Percentiles rank a stretch among this genome's conserved stretches.
These are phyloP conservation scores for Fomitopsis pinicola DNA, from an alignment of 1,284 basidiomycete genomes.

Conservation along the genomic window DNA sequence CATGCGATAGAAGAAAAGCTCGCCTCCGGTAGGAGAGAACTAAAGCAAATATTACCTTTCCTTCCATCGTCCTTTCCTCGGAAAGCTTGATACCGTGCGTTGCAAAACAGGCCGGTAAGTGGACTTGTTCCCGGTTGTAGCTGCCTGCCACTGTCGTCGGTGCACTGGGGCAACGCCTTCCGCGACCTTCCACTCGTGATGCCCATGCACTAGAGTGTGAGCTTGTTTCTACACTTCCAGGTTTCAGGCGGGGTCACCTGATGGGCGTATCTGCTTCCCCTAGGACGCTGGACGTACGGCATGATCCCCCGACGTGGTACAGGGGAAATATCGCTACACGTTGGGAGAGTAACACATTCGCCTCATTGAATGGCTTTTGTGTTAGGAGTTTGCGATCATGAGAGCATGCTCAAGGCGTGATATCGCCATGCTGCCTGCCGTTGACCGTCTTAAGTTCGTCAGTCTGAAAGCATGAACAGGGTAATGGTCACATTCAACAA, in stretches of 20 bases:
- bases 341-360: too few species aligned
- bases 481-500: not conserved
- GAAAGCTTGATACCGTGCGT: not conserved
- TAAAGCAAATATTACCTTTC: constrained; percentile 42
- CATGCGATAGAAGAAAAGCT: constrained; percentile 32
- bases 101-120: not conserved
- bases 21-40: constrained; percentile 46
- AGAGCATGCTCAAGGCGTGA: too few species aligned
- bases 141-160: not conserved
- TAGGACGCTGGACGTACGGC: too few species aligned
- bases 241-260: too few species aligned
- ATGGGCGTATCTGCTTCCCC: too few species aligned
- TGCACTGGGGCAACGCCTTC: too few species aligned
- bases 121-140: not conserved
- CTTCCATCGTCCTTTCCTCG: not conserved
- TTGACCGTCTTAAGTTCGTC: not conserved
- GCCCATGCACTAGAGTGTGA: not conserved
- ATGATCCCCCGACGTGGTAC: too few species aligned
- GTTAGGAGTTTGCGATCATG: too few species aligned
- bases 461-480: not conserved
- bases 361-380: too few species aligned
- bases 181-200: not conserved
- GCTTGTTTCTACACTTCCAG: not conserved
- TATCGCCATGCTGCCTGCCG: too few species aligned
- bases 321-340: too few species aligned